A percentile compares a stretch with the other conserved stretches of the same genome.
Evolutionary conservation across 305 asterid genomes (phyloP).

Genomic region (Solanum hybrid): DNA sequence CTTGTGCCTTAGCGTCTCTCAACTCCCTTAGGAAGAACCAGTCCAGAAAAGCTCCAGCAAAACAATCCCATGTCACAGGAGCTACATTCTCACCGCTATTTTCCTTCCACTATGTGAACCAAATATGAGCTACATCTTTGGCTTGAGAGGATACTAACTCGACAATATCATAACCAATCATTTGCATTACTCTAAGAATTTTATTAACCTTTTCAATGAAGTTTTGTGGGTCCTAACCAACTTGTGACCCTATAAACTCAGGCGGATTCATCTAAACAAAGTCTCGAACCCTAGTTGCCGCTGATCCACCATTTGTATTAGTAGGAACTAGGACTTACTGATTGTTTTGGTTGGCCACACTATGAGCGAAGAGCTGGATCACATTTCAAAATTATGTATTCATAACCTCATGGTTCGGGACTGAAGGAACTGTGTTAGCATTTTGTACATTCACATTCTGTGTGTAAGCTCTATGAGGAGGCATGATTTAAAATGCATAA

Average conservation of each 20-base stretch:
- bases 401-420: neutral
- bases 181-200: neutral
- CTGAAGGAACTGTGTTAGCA: neutral
- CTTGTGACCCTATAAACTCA: neutral
- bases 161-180: neutral
- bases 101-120: neutral
- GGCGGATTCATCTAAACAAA: neutral
- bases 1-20: too few relatives aligned
- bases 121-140: neutral
- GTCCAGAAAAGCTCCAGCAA: neutral
- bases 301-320: too few relatives aligned
- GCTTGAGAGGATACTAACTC: neutral
- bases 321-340: too few relatives aligned
- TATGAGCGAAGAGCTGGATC: neutral
- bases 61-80: neutral
- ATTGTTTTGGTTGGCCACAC: neutral
- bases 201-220: neutral
- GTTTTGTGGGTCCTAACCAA: neutral
- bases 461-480: neutral
- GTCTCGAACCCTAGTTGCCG: neutral
- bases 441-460: too few relatives aligned
- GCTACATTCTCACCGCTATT: neutral
- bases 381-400: neutral
- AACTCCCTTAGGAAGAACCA: neutral
- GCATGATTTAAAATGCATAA: neutral